Conservation (phyloP, 2,329 filamentous ascomycete species). For the Botrytis porri region DNA sequence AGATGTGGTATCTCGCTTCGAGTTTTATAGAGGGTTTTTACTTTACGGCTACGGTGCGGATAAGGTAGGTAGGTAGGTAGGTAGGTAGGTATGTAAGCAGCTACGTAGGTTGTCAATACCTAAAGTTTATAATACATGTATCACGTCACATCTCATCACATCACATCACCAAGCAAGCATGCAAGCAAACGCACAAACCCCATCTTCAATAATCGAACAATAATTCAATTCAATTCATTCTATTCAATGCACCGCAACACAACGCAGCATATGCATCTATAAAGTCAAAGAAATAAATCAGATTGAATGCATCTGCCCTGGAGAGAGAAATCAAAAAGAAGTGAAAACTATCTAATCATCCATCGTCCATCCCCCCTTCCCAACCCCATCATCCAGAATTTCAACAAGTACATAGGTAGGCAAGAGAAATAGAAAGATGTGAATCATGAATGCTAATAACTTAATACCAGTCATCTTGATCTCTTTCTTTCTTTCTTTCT, state of each 20-base stretch:
- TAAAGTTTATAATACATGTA: neutral
- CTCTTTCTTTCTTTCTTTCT: neutral
- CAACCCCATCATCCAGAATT: neutral
- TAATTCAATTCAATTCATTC: neutral
- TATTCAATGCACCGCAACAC: neutral
- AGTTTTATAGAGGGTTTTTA: accelerated
- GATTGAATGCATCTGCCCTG: neutral
- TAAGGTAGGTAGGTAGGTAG: neutral
- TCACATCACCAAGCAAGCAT: neutral
- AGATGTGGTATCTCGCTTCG: too few species aligned
- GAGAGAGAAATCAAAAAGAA: neutral
- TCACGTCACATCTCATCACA: neutral
- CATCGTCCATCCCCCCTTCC: neutral
- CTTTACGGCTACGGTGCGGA: too few species aligned
- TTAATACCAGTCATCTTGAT: neutral
- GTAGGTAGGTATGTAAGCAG: neutral
- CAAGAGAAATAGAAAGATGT: too few species aligned
- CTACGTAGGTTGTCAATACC: neutral
- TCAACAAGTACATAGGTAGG: neutral
- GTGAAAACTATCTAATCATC: neutral
- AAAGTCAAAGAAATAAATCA: neutral
- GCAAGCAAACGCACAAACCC: neutral
- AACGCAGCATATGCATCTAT: neutral
- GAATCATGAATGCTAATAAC: too few species aligned
- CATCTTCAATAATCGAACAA: too few species aligned